phyloP scores from a whole-genome alignment of 2,329 filamentous ascomycete species.

The Xylaria sp. region DNA sequence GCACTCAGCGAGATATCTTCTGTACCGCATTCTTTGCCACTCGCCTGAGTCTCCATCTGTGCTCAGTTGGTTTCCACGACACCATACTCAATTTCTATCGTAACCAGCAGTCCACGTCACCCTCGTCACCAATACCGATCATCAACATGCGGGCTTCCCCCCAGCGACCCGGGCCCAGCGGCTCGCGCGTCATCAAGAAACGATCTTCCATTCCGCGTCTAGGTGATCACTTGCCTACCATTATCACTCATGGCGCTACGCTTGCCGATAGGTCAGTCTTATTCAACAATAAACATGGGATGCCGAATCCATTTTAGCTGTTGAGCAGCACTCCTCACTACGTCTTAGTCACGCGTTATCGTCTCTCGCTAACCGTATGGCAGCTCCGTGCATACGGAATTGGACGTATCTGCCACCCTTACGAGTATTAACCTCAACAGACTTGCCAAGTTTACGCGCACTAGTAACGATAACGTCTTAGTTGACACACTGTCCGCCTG shows the following conservation, averaged over 20 bases:
- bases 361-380: constrained; percentile 13
- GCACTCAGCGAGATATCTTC: constrained; percentile 1
- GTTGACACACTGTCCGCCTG: constrained; percentile 17
- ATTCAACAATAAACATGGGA: background rate
- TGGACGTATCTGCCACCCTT: constrained; percentile 18
- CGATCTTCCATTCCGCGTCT: constrained; percentile 39
- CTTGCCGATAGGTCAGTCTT: constrained; percentile 25
- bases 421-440: constrained; percentile 33
- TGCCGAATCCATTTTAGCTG: background rate
- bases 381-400: constrained; percentile 13
- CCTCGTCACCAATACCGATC: background rate
- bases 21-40: constrained; percentile 5
- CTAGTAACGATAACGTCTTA: background rate
- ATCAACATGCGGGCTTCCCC: constrained; percentile 38
- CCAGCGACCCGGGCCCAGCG: constrained; percentile 39
- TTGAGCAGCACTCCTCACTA: background rate
- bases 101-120: background rate
- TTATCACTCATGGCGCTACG: constrained; percentile 7
- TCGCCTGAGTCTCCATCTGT: background rate
- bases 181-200: constrained; percentile 41
- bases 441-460: constrained; percentile 17
- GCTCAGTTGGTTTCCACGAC: background rate
- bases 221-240: constrained; percentile 41
- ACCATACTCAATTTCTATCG: background rate
- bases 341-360: background rate